A percentile compares a stretch with the other conserved stretches of the same genome.
Conservation (phyloP, 352 stramenopile genomes). For the Phytopythium sindhum region DNA sequence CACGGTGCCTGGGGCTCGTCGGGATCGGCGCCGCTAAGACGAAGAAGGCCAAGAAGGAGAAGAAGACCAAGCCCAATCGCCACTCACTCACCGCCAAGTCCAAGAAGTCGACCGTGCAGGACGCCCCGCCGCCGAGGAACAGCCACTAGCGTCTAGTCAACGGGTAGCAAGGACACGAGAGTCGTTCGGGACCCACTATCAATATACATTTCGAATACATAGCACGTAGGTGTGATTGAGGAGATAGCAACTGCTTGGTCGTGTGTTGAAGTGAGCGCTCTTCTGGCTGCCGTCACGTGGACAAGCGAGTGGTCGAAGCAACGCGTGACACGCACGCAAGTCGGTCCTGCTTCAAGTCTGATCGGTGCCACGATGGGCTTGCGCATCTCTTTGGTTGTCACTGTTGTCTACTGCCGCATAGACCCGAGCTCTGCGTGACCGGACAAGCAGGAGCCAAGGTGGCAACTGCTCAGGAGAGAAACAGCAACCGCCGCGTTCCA, state of each 20-base stretch:
- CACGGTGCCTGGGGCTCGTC: constrained; percentile 22
- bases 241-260: too few relatives aligned
- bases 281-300: too few relatives aligned
- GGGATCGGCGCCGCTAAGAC: constrained; percentile 21
- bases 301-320: too few relatives aligned
- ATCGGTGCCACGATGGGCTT: background rate
- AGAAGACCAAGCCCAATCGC: background rate
- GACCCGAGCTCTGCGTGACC: background rate
- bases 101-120: constrained; percentile 4
- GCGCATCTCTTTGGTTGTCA: background rate
- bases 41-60: constrained; percentile 12
- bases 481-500: background rate
- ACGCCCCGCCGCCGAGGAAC: background rate
- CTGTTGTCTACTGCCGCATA: too few relatives aligned
- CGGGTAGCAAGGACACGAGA: background rate
- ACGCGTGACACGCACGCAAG: background rate
- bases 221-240: background rate
- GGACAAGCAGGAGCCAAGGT: background rate
- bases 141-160: background rate
- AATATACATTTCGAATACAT: background rate
- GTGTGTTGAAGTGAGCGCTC: too few relatives aligned
- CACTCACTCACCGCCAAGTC: background rate
- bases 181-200: background rate
- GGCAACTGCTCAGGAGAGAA: background rate
- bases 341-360: background rate